Evolutionary conservation across 1,284 basidiomycete species (phyloP).

Genomic region (Singerocomus inundabilis): DNA sequence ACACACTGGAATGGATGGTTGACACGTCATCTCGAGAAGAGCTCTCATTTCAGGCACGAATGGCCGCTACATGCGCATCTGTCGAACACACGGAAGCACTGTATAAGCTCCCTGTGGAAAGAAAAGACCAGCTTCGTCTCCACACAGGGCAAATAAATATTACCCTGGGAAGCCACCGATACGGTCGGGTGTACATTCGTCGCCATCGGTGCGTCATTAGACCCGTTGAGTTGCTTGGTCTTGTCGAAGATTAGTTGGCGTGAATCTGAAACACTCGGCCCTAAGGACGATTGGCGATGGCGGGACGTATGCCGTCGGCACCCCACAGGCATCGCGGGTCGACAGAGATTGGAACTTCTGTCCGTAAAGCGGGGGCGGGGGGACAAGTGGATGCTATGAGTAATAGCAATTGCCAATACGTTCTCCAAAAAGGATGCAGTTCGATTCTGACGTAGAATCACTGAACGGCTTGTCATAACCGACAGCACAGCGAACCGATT

Average conservation of each 20-base stretch:
- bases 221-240: background rate
- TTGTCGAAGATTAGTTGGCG: background rate
- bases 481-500: background rate
- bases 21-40: constrained; percentile 9
- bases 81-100: background rate
- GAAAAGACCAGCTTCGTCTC: background rate
- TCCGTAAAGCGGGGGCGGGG: background rate
- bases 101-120: background rate
- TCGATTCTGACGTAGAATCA: constrained; percentile 1
- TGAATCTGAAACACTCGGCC: constrained; percentile 2
- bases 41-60: background rate
- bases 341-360: background rate
- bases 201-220: background rate
- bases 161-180: background rate
- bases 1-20: constrained; percentile 1
- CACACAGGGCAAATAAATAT: background rate
- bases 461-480: background rate
- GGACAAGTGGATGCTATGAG: background rate
- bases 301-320: background rate
- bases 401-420: background rate
- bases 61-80: background rate
- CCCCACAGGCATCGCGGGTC: background rate
- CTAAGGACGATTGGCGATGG: constrained; percentile 4
- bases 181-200: background rate
- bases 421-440: background rate